Evolutionary conservation across 208 protist species (phyloP).

Genomic region (Acanthamoeba triangularis): DNA sequence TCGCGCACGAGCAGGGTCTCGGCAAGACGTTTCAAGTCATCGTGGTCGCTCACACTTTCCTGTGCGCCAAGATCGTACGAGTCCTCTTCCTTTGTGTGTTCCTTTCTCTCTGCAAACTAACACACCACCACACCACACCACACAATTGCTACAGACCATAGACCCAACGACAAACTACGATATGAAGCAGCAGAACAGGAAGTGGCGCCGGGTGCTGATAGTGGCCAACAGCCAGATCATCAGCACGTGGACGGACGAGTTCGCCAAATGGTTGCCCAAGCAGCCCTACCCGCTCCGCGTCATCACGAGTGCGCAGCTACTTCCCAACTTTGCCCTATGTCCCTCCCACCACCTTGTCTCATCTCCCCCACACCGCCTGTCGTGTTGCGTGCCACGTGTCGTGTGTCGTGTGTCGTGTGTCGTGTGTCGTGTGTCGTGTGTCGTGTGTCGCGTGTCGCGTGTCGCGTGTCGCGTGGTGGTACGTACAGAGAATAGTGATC

Average conservation of each 20-base stretch:
- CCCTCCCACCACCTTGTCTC: no score
- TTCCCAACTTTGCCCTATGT: no score
- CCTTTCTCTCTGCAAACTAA: background rate
- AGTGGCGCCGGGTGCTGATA: slow-evolving; percentile 4
- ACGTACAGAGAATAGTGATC: background rate
- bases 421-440: background rate
- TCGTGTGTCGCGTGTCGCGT: background rate
- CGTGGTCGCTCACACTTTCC: slow-evolving; percentile 22
- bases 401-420: background rate
- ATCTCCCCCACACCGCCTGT: background rate
- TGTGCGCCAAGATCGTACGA: slow-evolving; percentile 25
- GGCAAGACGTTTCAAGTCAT: slow-evolving; percentile 58
- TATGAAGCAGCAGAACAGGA: background rate
- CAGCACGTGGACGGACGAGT: background rate
- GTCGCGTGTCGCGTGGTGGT: background rate
- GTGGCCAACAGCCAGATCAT: background rate
- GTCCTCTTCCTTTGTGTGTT: background rate
- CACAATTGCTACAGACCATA: background rate
- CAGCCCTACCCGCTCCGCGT: background rate
- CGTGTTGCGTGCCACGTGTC: no score
- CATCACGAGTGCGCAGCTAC: background rate
- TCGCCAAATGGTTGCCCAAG: background rate
- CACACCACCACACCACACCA: no score
- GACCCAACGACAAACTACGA: background rate
- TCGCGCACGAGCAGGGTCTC: slow-evolving; percentile 58